Evolutionary conservation across 352 stramenopile species (phyloP).

Genomic region (Pythium dissotocum): DNA sequence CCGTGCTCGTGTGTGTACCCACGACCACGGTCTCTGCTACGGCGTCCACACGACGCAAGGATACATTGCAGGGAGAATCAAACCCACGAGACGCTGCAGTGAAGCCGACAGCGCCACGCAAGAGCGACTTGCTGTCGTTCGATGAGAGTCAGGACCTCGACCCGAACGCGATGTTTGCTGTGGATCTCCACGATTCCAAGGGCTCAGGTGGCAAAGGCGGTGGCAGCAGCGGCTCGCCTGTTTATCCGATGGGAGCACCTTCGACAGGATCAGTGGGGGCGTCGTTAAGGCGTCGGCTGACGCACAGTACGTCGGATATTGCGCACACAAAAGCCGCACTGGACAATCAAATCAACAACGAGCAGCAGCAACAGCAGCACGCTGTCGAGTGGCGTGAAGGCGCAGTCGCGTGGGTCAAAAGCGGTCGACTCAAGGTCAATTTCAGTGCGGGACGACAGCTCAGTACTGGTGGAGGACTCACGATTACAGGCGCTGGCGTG

Average conservation of each 20-base stretch:
- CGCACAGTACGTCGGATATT: conserved; percentile 19
- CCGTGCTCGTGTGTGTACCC: conserved; percentile 35
- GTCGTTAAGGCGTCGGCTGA: conserved; percentile 24
- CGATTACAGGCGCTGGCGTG: background rate
- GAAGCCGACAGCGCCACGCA: background rate
- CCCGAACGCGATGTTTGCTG: conserved; percentile 35
- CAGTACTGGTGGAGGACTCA: conserved; percentile 14
- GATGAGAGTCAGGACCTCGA: conserved; percentile 12
- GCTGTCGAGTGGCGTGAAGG: conserved; percentile 56
- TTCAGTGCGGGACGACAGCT: conserved; percentile 48
- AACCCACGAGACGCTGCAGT: background rate
- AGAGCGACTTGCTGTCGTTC: conserved; percentile 10
- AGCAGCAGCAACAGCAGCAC: background rate
- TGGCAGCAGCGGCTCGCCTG: background rate
- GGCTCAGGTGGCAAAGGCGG: background rate
- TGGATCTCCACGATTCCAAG: conserved; percentile 30
- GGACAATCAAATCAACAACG: background rate
- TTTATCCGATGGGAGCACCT: conserved; percentile 7
- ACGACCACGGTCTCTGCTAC: conserved; percentile 1
- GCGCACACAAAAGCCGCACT: conserved; percentile 6
- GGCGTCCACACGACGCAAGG: background rate
- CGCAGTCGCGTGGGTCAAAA: conserved; percentile 59
- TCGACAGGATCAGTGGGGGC: background rate
- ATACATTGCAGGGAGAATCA: background rate
- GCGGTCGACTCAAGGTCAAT: conserved; percentile 59